Evolutionary conservation across 1,139 yeast species (phyloP), one percentile per base, ranked within the genome.

Genomic region (Scheffersomyces lignicola): DNA sequence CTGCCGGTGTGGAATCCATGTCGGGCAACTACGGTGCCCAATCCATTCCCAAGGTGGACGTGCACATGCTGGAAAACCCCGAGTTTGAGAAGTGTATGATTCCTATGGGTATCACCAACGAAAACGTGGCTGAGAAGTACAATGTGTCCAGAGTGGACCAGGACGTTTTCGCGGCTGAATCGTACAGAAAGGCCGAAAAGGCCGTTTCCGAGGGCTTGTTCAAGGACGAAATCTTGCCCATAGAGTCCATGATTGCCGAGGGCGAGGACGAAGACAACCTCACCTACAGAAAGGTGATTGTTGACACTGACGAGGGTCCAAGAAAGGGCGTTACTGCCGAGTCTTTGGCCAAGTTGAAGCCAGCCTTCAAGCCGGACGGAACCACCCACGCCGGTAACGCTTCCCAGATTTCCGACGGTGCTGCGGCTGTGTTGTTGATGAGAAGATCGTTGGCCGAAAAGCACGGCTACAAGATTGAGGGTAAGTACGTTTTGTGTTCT

Each of bases 341-440:
- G 47, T 76, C 86, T 10, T 73, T 90, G 46, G 69, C 71, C 38
- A 88, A 83, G 62, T 65, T 90, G 49, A 80, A 71, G 62, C 95
- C 97, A 11, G 96, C 97, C n/a, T 90, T 90, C 72, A 76, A 76
- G 54, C 73, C 76, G 47, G 79, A 79, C 48, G 97, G 97, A 45
- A 59, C 83, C 33, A 87, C 97, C 11, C 90, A 87, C 48, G 97
- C 97, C 25, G 97, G 97, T 55, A 90, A 90, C 62, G 88, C 97
- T 3, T 89, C 97, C 3, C 97, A 90, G 66, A 84, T 89, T 35
- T 80, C 95, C 18, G 97, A 90, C 58, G 97, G 97, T 58, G 96
- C 95, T 16, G 95, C 95, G 29, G 95, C 85, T 34, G 95, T 86
- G 5, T 63, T 90, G 41, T 73, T 90, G 48, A 85, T 87, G 74